These are phyloP conservation scores for Arthrinium phaeospermum DNA, from an alignment of 2,329 filamentous ascomycete species.

Conservation along the genomic window DNA sequence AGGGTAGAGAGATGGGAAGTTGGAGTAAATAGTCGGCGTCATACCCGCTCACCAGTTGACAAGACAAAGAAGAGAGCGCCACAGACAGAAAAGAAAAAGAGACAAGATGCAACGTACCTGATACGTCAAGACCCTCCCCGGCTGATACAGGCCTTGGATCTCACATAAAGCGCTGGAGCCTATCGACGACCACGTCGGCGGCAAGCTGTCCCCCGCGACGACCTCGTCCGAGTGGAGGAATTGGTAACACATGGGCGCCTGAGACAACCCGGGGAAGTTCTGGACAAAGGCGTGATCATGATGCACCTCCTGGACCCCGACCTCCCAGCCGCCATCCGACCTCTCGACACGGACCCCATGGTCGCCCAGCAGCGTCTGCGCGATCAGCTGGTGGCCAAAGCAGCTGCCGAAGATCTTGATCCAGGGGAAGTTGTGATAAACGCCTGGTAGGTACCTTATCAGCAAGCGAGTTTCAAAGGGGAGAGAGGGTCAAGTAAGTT, in stretches of 20 bases:
- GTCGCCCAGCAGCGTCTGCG: slow-evolving; percentile 19
- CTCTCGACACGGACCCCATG: slow-evolving; percentile 19
- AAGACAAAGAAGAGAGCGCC: background rate
- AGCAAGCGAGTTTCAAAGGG: no score
- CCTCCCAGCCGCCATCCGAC: slow-evolving; percentile 23
- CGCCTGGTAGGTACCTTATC: background rate
- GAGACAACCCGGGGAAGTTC: slow-evolving; percentile 19
- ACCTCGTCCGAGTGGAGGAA: slow-evolving; percentile 24
- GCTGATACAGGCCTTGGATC: slow-evolving; percentile 22
- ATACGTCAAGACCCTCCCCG: slow-evolving; percentile 25
- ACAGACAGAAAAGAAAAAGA: background rate
- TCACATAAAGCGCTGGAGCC: slow-evolving; percentile 21
- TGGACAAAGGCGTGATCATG: slow-evolving; percentile 6
- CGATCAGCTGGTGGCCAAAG: slow-evolving; percentile 25
- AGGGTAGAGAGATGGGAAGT: background rate
- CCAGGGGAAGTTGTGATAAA: slow-evolving; percentile 21
- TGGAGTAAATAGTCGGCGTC: background rate
- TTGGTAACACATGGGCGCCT: slow-evolving; percentile 22
- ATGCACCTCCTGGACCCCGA: slow-evolving; percentile 23
- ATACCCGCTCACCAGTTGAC: background rate
- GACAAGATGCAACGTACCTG: background rate
- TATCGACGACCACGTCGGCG: slow-evolving; percentile 22
- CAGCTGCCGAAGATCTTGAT: slow-evolving; percentile 25
- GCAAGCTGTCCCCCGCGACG: slow-evolving; percentile 9
- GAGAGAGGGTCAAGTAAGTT: no score